A percentile compares a stretch with the other conserved stretches of the same genome.
These are phyloP conservation scores for Crinitomyces ghanaensis DNA, from an alignment of 805 yeast genomes.

Conservation along the genomic window DNA sequence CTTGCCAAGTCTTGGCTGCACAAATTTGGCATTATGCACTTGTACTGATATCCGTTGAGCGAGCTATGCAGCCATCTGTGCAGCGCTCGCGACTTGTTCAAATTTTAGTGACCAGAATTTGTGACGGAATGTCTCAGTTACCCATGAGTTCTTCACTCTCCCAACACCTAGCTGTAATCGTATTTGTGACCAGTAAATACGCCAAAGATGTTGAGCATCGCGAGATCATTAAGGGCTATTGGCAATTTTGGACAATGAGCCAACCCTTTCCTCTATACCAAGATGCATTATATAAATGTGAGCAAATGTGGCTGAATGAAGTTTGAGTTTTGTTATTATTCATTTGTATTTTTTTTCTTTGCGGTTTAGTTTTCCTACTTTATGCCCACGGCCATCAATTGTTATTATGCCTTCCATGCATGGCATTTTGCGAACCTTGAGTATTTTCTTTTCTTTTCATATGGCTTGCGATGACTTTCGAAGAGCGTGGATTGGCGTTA, in stretches of 20 bases:
- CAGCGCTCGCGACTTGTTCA: no score
- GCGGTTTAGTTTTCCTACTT: neutral
- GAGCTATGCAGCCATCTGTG: no score
- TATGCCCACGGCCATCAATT: neutral
- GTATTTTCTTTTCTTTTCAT: no score
- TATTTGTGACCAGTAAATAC: constrained; percentile 8
- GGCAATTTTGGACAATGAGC: constrained; percentile 11
- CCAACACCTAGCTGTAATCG: constrained; percentile 11
- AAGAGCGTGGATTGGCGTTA: no score
- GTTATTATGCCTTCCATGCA: neutral
- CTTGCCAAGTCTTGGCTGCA: no score
- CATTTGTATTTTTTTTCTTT: neutral
- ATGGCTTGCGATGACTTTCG: no score
- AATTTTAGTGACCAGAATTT: constrained; percentile 9
- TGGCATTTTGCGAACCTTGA: neutral
- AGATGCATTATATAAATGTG: constrained; percentile 12
- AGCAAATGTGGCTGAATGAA: constrained; percentile 7
- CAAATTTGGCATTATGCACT: no score
- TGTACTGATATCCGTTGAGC: no score
- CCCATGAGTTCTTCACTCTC: constrained; percentile 10
- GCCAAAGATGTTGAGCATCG: constrained; percentile 7
- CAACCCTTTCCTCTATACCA: constrained; percentile 12
- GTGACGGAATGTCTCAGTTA: constrained; percentile 3
- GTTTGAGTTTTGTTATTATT: constrained; percentile 1
- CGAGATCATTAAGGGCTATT: constrained; percentile 7